phyloP scores from a whole-genome alignment of 129 eudicot species.

The Saposhnikovia divaricata region DNA sequence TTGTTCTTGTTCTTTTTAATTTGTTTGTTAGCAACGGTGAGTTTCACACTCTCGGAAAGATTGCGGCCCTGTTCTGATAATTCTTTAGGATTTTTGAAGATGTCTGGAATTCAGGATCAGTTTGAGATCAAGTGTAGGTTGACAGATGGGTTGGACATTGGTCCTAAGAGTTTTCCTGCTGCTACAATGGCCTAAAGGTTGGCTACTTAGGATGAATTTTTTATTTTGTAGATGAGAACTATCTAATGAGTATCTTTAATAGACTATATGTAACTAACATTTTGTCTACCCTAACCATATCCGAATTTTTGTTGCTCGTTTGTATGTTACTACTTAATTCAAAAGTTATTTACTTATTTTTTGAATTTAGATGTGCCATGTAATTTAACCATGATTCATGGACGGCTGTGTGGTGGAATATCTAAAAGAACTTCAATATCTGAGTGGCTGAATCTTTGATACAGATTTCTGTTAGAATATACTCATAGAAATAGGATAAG shows the following conservation, averaged over 20 bases:
- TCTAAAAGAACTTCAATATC: neutral
- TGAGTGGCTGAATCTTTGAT: neutral
- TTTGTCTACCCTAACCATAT: neutral
- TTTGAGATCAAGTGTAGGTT: conserved; percentile 73
- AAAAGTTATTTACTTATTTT: neutral
- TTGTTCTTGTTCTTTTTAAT: no score
- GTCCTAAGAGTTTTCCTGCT: conserved; percentile 72
- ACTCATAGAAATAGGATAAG: no score
- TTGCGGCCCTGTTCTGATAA: conserved; percentile 15
- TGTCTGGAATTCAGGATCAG: conserved; percentile 71
- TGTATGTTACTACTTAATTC: neutral
- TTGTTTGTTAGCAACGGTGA: no score
- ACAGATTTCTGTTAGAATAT: neutral
- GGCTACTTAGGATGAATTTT: conserved; percentile 7
- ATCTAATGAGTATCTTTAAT: neutral
- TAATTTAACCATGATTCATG: neutral
- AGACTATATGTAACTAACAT: neutral
- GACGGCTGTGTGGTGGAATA: neutral
- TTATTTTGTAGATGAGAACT: neutral
- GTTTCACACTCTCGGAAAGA: no score
- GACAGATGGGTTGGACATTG: conserved; percentile 79
- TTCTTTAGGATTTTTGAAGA: conserved; percentile 20
- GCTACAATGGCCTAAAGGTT: conserved; percentile 95
- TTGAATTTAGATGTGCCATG: neutral
- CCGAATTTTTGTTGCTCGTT: neutral